Evolutionary conservation across 768 basidiomycete genomes (phyloP), one percentile per base, ranked within the genome.

Genomic region (Calvatia gigantea): DNA sequence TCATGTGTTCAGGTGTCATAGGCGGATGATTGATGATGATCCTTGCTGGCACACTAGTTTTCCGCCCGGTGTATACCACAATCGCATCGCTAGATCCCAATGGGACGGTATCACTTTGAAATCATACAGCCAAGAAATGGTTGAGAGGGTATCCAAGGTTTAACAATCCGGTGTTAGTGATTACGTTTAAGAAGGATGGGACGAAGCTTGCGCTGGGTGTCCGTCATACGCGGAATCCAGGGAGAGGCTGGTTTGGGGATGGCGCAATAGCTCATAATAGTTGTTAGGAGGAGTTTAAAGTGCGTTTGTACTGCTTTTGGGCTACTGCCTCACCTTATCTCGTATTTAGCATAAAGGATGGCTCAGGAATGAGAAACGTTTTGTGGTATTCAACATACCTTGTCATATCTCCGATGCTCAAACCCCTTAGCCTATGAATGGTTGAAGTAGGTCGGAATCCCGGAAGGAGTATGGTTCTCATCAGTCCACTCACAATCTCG

Each of bases 1-100:
- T 73, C 95, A 95, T 69, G 97, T 96, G 2, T 99, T 98, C 82
- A 94, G 97, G 68, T 97, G 95, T 60, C 96, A 99, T 65, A 81
- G 96, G 39, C 89, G 92, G 66, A 85, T 90, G 3, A 85, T 94
- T 58, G 87, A 91, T 33, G 93, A 91, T 33, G 88, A 89, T 11
- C 84, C 94, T 97, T 0, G 95, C 98, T 58, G 97, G 98, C 64
- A 83, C 93, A 0, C 81, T 99, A 27, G 92, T 94, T 0, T 98
- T 98, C 76, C 94, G 98, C 64, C 94, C 96, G 0, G 73, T 80
- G 81, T 94, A 66, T 74, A 95, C 93, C 69, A 98, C 96, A 0
- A 97, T 99, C 63, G 93, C 93, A 0, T 95, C 95, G 0, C 94
- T 88, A 2, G 97, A 97, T 33, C 96, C 94, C 0, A 97, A 99